A percentile compares a stretch with the other conserved stretches of the same genome.
Evolutionary conservation across 2,329 filamentous ascomycete genomes (phyloP).

Genomic region (Sporothrix brunneoviolacea): DNA sequence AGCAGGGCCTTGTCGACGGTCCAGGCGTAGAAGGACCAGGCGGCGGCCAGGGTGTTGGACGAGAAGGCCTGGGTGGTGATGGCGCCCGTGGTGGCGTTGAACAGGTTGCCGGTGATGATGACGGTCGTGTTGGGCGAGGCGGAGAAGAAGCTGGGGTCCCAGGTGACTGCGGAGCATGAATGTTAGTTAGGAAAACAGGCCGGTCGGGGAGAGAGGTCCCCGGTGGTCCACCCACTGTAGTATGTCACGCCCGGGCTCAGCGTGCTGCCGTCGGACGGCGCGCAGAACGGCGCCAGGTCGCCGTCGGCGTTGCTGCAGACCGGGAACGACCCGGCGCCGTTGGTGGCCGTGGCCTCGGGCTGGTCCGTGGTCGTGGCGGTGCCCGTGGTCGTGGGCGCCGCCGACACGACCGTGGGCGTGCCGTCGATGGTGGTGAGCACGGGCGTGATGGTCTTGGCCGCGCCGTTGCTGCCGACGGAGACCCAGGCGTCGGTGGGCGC

Average conservation of each 20-base stretch:
- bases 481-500: conserved; percentile 43
- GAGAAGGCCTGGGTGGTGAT: conserved; percentile 26
- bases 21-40: conserved; percentile 44
- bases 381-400: conserved; percentile 30
- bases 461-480: conserved; percentile 40
- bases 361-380: conserved; percentile 31
- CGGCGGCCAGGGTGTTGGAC: conserved; percentile 30
- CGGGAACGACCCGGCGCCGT: conserved; percentile 42
- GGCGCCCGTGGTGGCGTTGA: conserved; percentile 31
- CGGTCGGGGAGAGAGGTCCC: too few relatives aligned
- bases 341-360: conserved; percentile 38
- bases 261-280: conserved; percentile 36
- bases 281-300: conserved; percentile 44
- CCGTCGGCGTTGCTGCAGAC: conserved; percentile 44
- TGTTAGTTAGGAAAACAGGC: too few relatives aligned
- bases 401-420: conserved; percentile 34
- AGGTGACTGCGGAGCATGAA: conserved; percentile 40
- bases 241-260: conserved; percentile 42
- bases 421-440: conserved; percentile 40
- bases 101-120: conserved; percentile 31
- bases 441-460: conserved; percentile 44
- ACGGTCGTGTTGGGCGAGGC: conserved; percentile 32
- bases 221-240: conserved; percentile 36
- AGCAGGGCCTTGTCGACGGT: conserved; percentile 34
- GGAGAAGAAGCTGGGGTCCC: conserved; percentile 48